These are phyloP conservation scores for Urochloa ruziziensis DNA, from an alignment of 176 grass and related monocot species.

Conservation along the genomic window DNA sequence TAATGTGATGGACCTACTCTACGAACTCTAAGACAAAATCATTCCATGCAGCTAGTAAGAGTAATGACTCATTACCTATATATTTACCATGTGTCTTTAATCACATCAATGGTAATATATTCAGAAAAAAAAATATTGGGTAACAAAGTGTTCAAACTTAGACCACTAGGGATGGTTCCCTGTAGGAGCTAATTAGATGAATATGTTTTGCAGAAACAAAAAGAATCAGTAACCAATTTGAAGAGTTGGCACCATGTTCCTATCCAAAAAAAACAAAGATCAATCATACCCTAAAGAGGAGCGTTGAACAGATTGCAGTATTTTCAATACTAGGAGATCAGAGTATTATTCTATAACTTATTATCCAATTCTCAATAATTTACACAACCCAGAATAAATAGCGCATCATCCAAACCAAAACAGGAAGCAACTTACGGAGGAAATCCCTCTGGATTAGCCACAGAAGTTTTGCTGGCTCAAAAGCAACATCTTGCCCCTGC, in stretches of 20 bases:
- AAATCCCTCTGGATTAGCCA: constrained; percentile 98
- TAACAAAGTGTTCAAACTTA: background rate
- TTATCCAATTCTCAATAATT: background rate
- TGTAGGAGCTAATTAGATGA: background rate
- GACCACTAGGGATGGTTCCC: background rate
- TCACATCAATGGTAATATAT: background rate
- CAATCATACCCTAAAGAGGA: background rate
- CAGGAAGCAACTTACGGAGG: constrained; percentile 59
- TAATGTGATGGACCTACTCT: background rate
- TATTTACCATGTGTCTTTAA: background rate
- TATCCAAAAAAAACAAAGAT: background rate
- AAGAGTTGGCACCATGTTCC: background rate
- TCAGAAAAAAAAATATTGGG: background rate
- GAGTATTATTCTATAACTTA: background rate
- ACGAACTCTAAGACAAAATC: background rate
- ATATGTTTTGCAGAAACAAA: background rate
- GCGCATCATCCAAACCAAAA: background rate
- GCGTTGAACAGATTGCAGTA: background rate
- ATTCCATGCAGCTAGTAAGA: background rate
- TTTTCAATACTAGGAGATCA: background rate
- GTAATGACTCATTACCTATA: background rate
- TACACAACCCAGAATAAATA: background rate
- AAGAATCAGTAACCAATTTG: background rate
- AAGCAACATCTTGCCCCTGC: constrained; percentile 90
- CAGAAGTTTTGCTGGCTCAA: constrained; percentile 95